A percentile compares a stretch with the other conserved stretches of the same genome.
These are phyloP conservation scores for Microcyclosporella mali DNA, from an alignment of 2,329 filamentous ascomycete genomes.

Conservation along the genomic window DNA sequence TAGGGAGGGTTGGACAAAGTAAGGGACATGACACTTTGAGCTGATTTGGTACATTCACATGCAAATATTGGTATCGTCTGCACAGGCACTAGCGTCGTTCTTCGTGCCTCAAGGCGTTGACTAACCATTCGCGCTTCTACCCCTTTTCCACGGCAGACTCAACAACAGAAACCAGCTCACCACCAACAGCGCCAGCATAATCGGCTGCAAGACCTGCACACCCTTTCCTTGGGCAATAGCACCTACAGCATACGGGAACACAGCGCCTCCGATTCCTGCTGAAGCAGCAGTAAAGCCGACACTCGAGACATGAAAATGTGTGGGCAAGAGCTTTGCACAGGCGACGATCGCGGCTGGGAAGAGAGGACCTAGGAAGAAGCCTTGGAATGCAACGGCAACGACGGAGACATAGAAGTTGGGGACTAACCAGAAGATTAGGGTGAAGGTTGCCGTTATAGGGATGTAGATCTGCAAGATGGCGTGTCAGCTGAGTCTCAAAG, in stretches of 20 bases:
- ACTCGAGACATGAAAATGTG: constrained; percentile 67
- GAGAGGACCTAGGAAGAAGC: constrained; percentile 73
- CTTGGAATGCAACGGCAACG: constrained; percentile 63
- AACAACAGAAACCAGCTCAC: constrained; percentile 49
- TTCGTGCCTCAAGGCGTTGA: too few relatives aligned
- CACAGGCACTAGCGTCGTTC: too few relatives aligned
- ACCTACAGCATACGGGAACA: constrained; percentile 60
- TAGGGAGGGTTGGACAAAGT: too few relatives aligned
- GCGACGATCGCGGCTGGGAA: constrained; percentile 71
- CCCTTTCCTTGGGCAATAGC: constrained; percentile 59
- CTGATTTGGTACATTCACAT: too few relatives aligned
- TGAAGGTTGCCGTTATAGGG: constrained; percentile 54
- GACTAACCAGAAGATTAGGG: constrained; percentile 75
- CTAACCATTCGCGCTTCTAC: constrained; percentile 36
- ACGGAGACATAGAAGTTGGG: constrained; percentile 69
- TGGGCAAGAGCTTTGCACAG: constrained; percentile 67
- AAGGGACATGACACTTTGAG: too few relatives aligned
- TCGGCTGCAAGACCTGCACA: constrained; percentile 55
- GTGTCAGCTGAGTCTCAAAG: neutral
- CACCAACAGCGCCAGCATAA: constrained; percentile 50
- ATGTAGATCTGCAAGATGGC: constrained; percentile 52
- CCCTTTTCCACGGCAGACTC: constrained; percentile 40
- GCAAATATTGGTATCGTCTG: too few relatives aligned
- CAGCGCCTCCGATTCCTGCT: constrained; percentile 65
- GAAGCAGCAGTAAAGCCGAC: constrained; percentile 77